Evolutionary conservation across 805 yeast genomes (phyloP), one percentile per base, ranked within the genome.

Genomic region (Saccharomyces kudriavzevii): DNA sequence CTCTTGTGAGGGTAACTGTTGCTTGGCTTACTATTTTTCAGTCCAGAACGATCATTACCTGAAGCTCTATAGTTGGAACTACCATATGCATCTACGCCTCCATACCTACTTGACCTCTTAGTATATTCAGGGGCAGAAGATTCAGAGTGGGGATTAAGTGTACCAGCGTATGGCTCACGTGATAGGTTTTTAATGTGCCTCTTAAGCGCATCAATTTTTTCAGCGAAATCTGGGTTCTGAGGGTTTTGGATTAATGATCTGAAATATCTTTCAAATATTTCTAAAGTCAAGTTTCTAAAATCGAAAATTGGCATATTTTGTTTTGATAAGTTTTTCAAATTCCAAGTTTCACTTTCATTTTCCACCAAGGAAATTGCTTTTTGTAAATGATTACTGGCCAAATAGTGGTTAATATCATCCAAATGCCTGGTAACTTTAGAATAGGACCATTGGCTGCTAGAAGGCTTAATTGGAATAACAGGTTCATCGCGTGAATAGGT

Each of bases 371-470:
- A 52, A 14, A 55, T 29, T 11, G 60, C 58, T 20, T 54, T 54
- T 13, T 48, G 48, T 10, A 62, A 24, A 31, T 60, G 55, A 43
- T 60, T 58, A 24, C 52, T 52, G 11, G 52, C 51, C 31, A 66
- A 47, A 47, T 58, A 49, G 29, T 54, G 48, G 22, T 52, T 43
- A 8, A 60, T 53, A 24, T 64, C 66, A 47, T 60, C 59, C 58
- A 66, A 57, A 25, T 58, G 56, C 47, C 56, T 56, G 8, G 59
- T 40, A 1, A 61, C 57, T 43, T 59, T 63, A 13, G 50, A 51
- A 26, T 60, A 53, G 3, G 65, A 56, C 58, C 61, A 56, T 43
- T 49, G 9, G 35, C 52, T 20, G 48, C 51, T 22, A 40, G 43
- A 35, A 17, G 43, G 43, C 13, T 35, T 35, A 6, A 24, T 35